Evolutionary conservation across 2,329 filamentous ascomycete genomes (phyloP).

Genomic region (Trichoderma afroharzianum): DNA sequence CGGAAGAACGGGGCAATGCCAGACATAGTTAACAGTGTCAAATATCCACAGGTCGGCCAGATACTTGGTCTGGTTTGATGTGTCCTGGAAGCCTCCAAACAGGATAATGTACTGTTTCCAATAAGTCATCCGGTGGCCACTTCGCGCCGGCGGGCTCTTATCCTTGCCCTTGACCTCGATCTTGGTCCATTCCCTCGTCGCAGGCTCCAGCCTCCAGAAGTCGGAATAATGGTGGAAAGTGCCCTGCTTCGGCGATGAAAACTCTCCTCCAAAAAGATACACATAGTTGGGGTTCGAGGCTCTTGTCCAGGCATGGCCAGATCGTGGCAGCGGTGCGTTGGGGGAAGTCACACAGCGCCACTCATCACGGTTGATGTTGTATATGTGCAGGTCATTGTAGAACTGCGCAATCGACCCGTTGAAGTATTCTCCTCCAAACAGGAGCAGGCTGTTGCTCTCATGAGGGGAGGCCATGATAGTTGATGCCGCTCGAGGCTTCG

Average conservation of each 20-base stretch:
- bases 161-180: conserved; percentile 76
- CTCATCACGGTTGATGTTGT: conserved; percentile 78
- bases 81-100: conserved; percentile 97
- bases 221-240: conserved; percentile 99
- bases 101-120: conserved; percentile 96
- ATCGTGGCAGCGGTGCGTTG: conserved; percentile 85
- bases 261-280: conserved; percentile 94
- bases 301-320: conserved; percentile 91
- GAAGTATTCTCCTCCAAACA: conserved; percentile 95
- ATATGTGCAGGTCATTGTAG: conserved; percentile 64
- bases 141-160: conserved; percentile 76
- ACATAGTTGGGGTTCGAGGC: conserved; percentile 80
- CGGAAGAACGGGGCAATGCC: conserved; percentile 73
- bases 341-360: conserved; percentile 89
- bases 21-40: conserved; percentile 81
- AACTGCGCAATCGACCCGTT: conserved; percentile 81
- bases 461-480: conserved; percentile 81
- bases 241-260: conserved; percentile 93
- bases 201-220: conserved; percentile 90
- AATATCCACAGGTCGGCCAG: conserved; percentile 93
- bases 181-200: conserved; percentile 82
- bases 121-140: conserved; percentile 92
- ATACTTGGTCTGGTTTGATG: conserved; percentile 91
- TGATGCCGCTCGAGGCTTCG: conserved; percentile 73
- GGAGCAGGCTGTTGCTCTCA: conserved; percentile 80